These are phyloP conservation scores for Petunia hybrid DNA, from an alignment of 305 asterid species.

Conservation along the genomic window DNA sequence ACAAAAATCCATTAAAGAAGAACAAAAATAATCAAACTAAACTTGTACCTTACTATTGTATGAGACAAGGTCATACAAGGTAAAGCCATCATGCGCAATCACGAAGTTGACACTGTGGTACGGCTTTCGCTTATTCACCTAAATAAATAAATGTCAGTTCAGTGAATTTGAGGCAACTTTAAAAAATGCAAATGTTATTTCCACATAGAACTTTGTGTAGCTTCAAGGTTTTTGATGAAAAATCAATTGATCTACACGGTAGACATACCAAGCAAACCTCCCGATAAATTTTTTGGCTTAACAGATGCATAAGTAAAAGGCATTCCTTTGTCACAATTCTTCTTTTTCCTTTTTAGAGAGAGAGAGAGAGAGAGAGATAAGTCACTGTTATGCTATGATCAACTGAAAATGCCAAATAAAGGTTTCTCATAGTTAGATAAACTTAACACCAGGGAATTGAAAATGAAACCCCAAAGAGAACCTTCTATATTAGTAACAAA, in stretches of 20 bases:
- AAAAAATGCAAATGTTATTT: not conserved
- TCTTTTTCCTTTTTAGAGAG: not conserved
- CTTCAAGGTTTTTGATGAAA: conserved; percentile 26
- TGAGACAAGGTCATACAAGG: conserved; percentile 90
- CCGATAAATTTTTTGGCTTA: not conserved
- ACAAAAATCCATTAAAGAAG: not conserved
- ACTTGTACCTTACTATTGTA: conserved; percentile 80
- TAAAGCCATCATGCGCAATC: conserved; percentile 96
- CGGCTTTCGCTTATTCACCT: conserved; percentile 96
- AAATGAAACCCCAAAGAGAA: not conserved
- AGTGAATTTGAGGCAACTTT: conserved; percentile 5
- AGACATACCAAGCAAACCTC: not conserved
- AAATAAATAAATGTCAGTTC: conserved; percentile 7
- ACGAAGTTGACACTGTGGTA: conserved; percentile 86
- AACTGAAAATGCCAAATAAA: not conserved
- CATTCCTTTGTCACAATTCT: not conserved
- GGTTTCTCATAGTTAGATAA: not conserved
- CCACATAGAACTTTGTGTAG: conserved; percentile 11
- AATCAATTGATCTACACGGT: not conserved
- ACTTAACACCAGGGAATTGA: not conserved
- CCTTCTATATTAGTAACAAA: not conserved
- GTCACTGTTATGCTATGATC: not conserved
- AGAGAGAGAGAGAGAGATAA: not conserved
- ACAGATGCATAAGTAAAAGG: not conserved
- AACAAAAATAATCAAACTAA: conserved; percentile 7